Evolutionary conservation across 2,329 filamentous ascomycete species (phyloP).

Genomic region (Fusarium gaditjirri): DNA sequence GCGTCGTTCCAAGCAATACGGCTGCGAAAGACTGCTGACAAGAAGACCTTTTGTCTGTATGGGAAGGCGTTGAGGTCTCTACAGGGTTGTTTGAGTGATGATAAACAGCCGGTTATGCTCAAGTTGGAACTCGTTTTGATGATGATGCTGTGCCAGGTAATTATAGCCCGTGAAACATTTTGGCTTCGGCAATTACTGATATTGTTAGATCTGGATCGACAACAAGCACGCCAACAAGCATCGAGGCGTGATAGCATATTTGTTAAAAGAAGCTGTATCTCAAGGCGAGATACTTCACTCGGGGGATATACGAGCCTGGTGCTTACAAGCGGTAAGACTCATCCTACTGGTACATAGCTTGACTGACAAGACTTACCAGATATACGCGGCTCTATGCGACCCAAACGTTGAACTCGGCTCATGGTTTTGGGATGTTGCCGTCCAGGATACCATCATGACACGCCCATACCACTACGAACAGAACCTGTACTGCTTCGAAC

Average conservation of each 20-base stretch:
- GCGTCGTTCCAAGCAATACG: constrained; percentile 7
- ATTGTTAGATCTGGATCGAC: constrained; percentile 13
- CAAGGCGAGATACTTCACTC: constrained; percentile 2
- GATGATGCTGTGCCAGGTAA: constrained; percentile 24
- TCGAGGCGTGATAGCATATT: not conserved
- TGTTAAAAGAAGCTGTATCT: constrained; percentile 1
- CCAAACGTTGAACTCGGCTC: constrained; percentile 10
- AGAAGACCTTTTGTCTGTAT: not conserved
- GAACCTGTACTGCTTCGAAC: constrained; percentile 14
- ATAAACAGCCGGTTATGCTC: not conserved
- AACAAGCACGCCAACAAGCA: constrained; percentile 20
- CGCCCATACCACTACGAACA: constrained; percentile 14
- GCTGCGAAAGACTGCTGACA: not conserved
- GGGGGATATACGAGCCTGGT: constrained; percentile 6
- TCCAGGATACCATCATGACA: not conserved
- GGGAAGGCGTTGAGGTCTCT: constrained; percentile 11
- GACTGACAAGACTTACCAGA: not conserved
- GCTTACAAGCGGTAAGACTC: not conserved
- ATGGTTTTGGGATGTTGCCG: constrained; percentile 25
- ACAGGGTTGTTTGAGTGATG: constrained; percentile 5
- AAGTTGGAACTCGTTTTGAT: constrained; percentile 21
- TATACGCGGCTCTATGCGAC: constrained; percentile 15
- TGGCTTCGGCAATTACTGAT: not conserved
- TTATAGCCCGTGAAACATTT: accelerated
- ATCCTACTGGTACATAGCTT: accelerated